phyloP scores from a whole-genome alignment of 768 basidiomycete species.

The Kwoniella bestiolae region DNA sequence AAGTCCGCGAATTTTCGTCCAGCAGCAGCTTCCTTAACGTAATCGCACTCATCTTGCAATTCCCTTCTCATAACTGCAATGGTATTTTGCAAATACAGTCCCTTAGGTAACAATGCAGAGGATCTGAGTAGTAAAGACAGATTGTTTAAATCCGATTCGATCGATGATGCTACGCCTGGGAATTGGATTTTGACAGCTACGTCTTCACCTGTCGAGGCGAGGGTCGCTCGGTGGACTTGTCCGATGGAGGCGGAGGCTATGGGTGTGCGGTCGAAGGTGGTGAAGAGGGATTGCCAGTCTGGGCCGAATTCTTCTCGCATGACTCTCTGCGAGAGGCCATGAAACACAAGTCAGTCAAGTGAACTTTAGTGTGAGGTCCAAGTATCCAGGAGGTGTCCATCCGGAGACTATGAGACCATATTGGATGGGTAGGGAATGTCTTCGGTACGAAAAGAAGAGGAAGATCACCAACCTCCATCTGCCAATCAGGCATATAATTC shows the following conservation, averaged over 20 bases:
- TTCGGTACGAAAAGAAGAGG: too few relatives aligned
- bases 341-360: neutral
- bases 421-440: too few relatives aligned
- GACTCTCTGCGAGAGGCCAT: constrained; percentile 66
- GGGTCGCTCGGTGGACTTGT: constrained; percentile 81
- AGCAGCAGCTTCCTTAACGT: constrained; percentile 77
- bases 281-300: constrained; percentile 73
- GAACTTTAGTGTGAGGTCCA: neutral
- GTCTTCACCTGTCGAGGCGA: constrained; percentile 59
- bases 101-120: constrained; percentile 79
- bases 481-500: constrained; percentile 99
- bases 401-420: too few relatives aligned
- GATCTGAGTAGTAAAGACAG: constrained; percentile 80
- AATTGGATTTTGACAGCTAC: constrained; percentile 85
- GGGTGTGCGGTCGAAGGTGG: constrained; percentile 77
- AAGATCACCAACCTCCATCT: constrained; percentile 75
- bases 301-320: constrained; percentile 73
- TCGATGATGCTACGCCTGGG: constrained; percentile 84
- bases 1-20: constrained; percentile 64
- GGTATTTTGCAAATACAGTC: constrained; percentile 86
- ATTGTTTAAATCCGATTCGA: constrained; percentile 84
- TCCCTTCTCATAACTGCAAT: constrained; percentile 87
- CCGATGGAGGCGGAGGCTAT: constrained; percentile 97
- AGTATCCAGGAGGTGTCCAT: too few relatives aligned
- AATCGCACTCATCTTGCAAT: constrained; percentile 90